Conservation (phyloP, 495 filamentous ascomycete species). For the Polyplosphaeria fusca region DNA sequence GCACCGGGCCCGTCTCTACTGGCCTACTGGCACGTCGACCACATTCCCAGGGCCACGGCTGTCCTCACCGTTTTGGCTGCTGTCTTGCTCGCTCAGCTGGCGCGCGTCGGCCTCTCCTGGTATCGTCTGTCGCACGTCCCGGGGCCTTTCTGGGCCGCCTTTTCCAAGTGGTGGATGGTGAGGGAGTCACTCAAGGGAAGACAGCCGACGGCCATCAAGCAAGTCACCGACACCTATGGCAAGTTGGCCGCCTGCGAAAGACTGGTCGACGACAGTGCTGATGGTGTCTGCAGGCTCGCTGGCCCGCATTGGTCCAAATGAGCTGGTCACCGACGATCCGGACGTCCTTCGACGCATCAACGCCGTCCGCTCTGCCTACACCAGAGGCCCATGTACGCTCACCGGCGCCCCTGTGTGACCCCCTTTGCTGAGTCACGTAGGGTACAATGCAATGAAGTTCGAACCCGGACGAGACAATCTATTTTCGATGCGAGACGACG, state of each 20-base stretch:
- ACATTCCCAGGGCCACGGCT: too few species aligned
- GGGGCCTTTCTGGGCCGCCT: slow-evolving; percentile 14
- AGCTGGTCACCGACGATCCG: slow-evolving; percentile 35
- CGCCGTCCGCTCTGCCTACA: slow-evolving; percentile 29
- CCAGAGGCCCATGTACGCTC: slow-evolving; percentile 29
- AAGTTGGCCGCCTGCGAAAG: not conserved
- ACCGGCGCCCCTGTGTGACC: not conserved
- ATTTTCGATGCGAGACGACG: slow-evolving; percentile 27
- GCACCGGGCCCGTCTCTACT: too few species aligned
- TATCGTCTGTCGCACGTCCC: slow-evolving; percentile 19
- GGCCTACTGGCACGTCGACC: too few species aligned
- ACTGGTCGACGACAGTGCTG: not conserved
- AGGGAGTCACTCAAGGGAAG: not conserved
- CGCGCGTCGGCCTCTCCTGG: too few species aligned
- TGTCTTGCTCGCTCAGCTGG: too few species aligned
- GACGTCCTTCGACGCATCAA: slow-evolving; percentile 35
- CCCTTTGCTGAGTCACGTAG: not conserved
- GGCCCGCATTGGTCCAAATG: slow-evolving; percentile 36
- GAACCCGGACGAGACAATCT: slow-evolving; percentile 31
- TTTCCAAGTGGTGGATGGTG: slow-evolving; percentile 18
- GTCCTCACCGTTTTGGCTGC: too few species aligned
- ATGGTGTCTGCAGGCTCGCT: slow-evolving; percentile 33
- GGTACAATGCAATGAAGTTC: slow-evolving; percentile 15
- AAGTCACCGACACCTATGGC: slow-evolving; percentile 40
- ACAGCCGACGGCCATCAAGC: slow-evolving; percentile 7